Evolutionary conservation across 176 grass and related monocot species (phyloP), one percentile per base, ranked within the genome.

Genomic region (Eleusine indica): DNA sequence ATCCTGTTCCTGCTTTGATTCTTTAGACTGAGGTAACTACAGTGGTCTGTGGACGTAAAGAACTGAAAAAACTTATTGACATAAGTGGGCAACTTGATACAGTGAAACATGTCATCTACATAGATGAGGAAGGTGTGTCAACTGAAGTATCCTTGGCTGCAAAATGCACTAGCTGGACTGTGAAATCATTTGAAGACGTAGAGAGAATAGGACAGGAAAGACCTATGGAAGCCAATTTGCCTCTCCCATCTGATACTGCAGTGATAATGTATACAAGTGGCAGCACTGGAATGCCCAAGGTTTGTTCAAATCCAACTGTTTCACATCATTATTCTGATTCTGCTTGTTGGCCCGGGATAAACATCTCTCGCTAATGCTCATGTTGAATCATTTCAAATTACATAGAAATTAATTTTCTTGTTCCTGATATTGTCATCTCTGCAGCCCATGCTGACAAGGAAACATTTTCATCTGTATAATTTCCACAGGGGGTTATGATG

Each of bases 191-290:
- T 80, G 85, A 92, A 11, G 87, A 99, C 68, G 80, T 99, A 88
- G 89, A 94, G 85, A 94, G 77, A 40, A 80, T 94, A 70, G 96
- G 96, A 22, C 19, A 57, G 72, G 91, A 94, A 86, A 84, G 85
- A 42, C 93, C 89, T 77, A 71, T 89, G 3, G 87, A 92, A 81
- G 70, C 81, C 74, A 80, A 88, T 63, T 66, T 95, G 46, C 96
- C 96, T 83, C 73, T 87, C 19, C 74, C 91, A 28, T 87, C 91
- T 43, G 93, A 99, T 39, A 86, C 87, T 72, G 96, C 96, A 47
- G 93, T 99, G 72, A 90, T 99, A 71, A 99, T 99, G 96, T 99
- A 99, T 73, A 99, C 96, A 78, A 99, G 96, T 76, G 96, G 96
- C 30, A 99, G 93, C 81, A 99, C 96, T 77, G 96, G 96, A 47